Conservation (phyloP, 179 eudicot species). For the Vitellaria paradoxa region DNA sequence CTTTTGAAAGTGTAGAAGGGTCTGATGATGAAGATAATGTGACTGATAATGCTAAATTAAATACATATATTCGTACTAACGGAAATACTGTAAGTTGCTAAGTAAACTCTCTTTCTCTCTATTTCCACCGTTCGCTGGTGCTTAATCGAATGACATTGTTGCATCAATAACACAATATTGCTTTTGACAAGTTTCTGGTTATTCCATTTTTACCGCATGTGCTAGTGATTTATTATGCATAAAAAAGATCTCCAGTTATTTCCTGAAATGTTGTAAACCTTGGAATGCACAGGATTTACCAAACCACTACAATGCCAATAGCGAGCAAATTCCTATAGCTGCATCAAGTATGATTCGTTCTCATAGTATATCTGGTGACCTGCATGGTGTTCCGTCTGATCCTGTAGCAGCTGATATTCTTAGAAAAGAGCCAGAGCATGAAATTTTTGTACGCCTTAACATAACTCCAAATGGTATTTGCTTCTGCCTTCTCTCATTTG, state of each 20-base stretch:
- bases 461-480: slow-evolving; percentile 75
- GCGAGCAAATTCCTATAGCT: slow-evolving; percentile 57
- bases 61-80: slow-evolving; percentile 55
- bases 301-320: slow-evolving; percentile 47
- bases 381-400: slow-evolving; percentile 96
- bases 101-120: slow-evolving; percentile 9
- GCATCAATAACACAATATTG: background rate
- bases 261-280: background rate
- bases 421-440: slow-evolving; percentile 98
- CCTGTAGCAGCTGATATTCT: slow-evolving; percentile 99
- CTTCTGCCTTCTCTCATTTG: slow-evolving; percentile 4
- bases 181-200: too few species aligned
- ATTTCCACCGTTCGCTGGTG: background rate
- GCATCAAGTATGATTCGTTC: slow-evolving; percentile 86
- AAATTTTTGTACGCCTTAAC: slow-evolving; percentile 90
- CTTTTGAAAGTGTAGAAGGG: slow-evolving; percentile 89
- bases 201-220: background rate
- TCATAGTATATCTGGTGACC: slow-evolving; percentile 92
- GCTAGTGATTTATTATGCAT: background rate
- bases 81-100: slow-evolving; percentile 71
- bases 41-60: slow-evolving; percentile 49
- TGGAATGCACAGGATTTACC: slow-evolving; percentile 43
- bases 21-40: slow-evolving; percentile 86
- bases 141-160: background rate
- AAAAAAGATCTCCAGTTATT: background rate